A percentile compares a stretch with the other conserved stretches of the same genome.
phyloP scores from a whole-genome alignment of 2,329 filamentous ascomycete species.

The Phyllosticta citriasiana region DNA sequence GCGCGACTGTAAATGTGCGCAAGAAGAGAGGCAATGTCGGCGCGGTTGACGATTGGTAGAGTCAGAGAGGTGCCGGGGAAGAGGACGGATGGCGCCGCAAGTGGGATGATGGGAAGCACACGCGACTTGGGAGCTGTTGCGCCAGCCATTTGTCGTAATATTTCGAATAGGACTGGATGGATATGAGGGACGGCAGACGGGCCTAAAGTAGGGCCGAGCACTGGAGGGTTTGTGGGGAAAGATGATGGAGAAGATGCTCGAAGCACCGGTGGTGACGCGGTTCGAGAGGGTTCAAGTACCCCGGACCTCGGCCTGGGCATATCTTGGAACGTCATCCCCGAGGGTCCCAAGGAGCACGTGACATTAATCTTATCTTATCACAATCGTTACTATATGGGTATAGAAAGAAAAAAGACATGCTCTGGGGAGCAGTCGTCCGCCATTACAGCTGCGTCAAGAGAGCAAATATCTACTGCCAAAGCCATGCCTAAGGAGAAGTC shows the following conservation, averaged over 20 bases:
- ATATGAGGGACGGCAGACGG: not conserved
- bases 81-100: constrained; percentile 70
- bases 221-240: not conserved
- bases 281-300: not conserved
- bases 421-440: no score
- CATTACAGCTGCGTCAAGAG: no score
- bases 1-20: constrained; percentile 74
- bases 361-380: not conserved
- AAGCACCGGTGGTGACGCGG: not conserved
- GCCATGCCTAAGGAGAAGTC: no score
- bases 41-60: constrained; percentile 71
- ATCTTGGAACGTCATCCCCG: not conserved
- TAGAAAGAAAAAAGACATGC: not conserved
- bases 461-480: no score
- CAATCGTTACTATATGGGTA: not conserved
- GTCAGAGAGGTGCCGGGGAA: constrained; percentile 78
- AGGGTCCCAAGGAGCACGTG: not conserved
- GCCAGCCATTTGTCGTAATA: not conserved
- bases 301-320: not conserved
- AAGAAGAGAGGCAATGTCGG: constrained; percentile 81
- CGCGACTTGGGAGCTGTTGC: constrained; percentile 21
- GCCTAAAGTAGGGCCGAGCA: not conserved
- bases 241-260: not conserved
- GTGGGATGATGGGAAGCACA: constrained; percentile 65
- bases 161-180: not conserved